Evolutionary conservation across 257 asterid genomes (phyloP).

Genomic region (Leonotis leonurus): DNA sequence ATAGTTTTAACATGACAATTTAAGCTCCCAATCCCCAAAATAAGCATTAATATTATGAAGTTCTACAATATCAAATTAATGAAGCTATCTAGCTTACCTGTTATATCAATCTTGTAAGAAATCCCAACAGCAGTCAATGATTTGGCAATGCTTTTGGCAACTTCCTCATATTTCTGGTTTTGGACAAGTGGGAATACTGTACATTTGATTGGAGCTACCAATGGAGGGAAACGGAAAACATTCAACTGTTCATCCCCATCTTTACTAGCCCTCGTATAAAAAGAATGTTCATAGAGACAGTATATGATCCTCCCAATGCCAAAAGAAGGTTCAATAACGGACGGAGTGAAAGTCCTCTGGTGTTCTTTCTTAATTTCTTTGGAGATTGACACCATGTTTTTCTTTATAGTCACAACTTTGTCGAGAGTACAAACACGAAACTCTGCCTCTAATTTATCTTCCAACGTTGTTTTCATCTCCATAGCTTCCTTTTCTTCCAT

Average conservation of each 20-base stretch:
- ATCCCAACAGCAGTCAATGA: conserved; percentile 62
- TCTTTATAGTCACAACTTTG: conserved; percentile 60
- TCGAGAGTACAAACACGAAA: conserved; percentile 62
- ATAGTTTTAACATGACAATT: background rate
- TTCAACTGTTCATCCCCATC: conserved; percentile 78
- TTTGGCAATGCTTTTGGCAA: conserved; percentile 55
- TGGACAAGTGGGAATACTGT: conserved; percentile 90
- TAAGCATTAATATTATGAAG: background rate
- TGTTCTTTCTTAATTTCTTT: conserved; percentile 72
- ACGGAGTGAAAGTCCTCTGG: conserved; percentile 82
- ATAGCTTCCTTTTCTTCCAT: conserved; percentile 76
- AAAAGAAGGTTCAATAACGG: conserved; percentile 87
- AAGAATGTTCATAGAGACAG: conserved; percentile 77
- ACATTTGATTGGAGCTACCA: conserved; percentile 86
- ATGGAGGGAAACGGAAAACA: conserved; percentile 71
- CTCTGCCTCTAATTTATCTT: conserved; percentile 60
- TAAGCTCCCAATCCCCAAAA: background rate
- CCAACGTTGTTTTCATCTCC: conserved; percentile 63
- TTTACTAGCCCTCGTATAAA: conserved; percentile 64
- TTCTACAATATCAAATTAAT: background rate
- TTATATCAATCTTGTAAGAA: conserved; percentile 70
- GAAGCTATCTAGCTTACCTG: no score
- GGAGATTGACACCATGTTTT: conserved; percentile 61
- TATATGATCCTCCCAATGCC: conserved; percentile 86
- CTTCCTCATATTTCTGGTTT: conserved; percentile 61